A percentile compares a stretch with the other conserved stretches of the same genome.
These are phyloP conservation scores for Aspergillus fijiensis DNA, from an alignment of 2,329 filamentous ascomycete species.

Conservation along the genomic window DNA sequence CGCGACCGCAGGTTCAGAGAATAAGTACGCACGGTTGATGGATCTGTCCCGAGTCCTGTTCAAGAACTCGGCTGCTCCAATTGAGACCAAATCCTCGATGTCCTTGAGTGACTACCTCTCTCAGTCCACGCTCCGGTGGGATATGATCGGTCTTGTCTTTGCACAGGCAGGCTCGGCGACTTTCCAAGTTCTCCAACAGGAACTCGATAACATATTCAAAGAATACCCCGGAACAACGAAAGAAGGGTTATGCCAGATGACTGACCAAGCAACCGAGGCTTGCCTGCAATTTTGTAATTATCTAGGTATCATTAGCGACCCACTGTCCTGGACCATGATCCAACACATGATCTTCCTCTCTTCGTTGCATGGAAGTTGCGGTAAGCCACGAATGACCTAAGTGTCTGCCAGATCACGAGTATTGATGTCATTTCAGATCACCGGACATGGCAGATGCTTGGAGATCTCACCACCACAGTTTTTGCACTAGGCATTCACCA, in stretches of 20 bases:
- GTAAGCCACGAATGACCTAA: conserved; percentile 2
- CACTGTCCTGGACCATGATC: conserved; percentile 15
- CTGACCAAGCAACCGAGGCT: conserved; percentile 15
- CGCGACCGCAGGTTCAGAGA: neutral
- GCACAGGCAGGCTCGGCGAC: conserved; percentile 13
- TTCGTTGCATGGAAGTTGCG: conserved; percentile 15
- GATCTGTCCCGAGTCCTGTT: conserved; percentile 9
- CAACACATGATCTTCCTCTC: conserved; percentile 17
- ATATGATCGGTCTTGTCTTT: conserved; percentile 19
- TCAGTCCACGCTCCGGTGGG: conserved; percentile 17
- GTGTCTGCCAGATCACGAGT: too few relatives aligned
- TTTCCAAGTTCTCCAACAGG: conserved; percentile 14
- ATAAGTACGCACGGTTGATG: neutral
- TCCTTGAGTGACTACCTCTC: conserved; percentile 17
- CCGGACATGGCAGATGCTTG: conserved; percentile 44
- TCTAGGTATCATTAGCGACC: conserved; percentile 19
- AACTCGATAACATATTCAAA: conserved; percentile 10
- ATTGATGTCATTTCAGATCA: conserved; percentile 33
- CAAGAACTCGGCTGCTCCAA: neutral
- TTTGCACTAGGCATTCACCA: conserved; percentile 49
- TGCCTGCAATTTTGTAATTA: conserved; percentile 21
- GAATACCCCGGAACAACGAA: conserved; percentile 7
- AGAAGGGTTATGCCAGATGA: conserved; percentile 13
- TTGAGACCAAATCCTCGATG: conserved; percentile 13
- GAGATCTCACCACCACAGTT: conserved; percentile 44